Evolutionary conservation across 768 basidiomycete genomes (phyloP).

Genomic region (Paxillus rubicundulus): DNA sequence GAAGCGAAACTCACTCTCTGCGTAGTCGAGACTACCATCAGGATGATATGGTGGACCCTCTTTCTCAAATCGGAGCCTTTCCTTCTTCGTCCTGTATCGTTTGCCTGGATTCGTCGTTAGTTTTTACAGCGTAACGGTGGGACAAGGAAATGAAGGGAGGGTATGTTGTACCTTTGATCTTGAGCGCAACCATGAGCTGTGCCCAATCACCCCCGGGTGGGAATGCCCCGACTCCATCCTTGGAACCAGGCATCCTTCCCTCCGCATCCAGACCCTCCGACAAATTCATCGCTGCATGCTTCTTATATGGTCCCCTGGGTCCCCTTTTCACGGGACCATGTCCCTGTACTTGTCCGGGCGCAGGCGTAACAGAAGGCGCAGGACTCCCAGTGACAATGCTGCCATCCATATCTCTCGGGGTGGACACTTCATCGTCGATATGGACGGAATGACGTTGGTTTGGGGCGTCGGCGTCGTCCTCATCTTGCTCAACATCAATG

Average conservation of each 20-base stretch:
- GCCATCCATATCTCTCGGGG: conserved; percentile 50
- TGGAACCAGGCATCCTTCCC: conserved; percentile 71
- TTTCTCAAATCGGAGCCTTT: conserved; percentile 72
- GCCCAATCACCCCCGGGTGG: conserved; percentile 71
- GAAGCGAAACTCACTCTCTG: conserved; percentile 50
- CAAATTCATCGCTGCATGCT: conserved; percentile 38
- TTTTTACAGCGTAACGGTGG: background rate
- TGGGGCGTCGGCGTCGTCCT: conserved; percentile 25
- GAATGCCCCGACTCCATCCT: conserved; percentile 73
- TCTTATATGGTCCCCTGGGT: conserved; percentile 55
- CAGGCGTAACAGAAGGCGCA: conserved; percentile 43
- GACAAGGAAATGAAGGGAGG: background rate
- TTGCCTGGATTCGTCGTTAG: conserved; percentile 48
- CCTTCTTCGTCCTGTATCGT: conserved; percentile 78
- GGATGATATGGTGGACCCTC: conserved; percentile 65
- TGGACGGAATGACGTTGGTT: conserved; percentile 20
- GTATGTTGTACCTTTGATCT: conserved; percentile 59
- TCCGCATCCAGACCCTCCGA: conserved; percentile 60
- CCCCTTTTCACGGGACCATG: conserved; percentile 37
- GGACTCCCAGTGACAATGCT: conserved; percentile 42
- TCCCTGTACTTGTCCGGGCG: conserved; percentile 18
- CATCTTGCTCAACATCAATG: conserved; percentile 73
- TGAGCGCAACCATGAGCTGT: conserved; percentile 67
- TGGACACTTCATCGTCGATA: conserved; percentile 38
- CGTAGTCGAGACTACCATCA: conserved; percentile 81